Evolutionary conservation across 2,329 filamentous ascomycete species (phyloP).

Genomic region (Penicillium sp.): DNA sequence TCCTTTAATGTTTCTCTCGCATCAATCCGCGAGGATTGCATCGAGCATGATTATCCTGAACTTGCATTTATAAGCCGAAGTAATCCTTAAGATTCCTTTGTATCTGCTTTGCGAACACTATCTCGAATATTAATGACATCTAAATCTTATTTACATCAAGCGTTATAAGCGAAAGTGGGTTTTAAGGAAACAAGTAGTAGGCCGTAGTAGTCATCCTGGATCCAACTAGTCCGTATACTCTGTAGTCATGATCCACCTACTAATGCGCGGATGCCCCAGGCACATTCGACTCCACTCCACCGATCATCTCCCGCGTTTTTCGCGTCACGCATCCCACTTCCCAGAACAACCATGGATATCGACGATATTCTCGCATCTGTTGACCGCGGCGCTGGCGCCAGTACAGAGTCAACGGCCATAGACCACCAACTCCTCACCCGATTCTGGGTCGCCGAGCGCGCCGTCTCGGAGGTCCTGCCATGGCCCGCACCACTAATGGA

Average conservation of each 20-base stretch:
- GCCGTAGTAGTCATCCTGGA: background rate
- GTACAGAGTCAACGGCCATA: slow-evolving; percentile 42
- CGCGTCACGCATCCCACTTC: slow-evolving; percentile 23
- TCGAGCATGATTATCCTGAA: slow-evolving; percentile 1
- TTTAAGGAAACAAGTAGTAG: background rate
- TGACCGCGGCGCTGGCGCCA: slow-evolving; percentile 56
- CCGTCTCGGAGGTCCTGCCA: slow-evolving; percentile 82
- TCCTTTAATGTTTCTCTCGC: slow-evolving; percentile 3
- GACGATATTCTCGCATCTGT: slow-evolving; percentile 77
- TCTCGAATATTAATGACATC: background rate
- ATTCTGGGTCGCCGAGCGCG: slow-evolving; percentile 89
- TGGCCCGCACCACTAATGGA: slow-evolving; percentile 78
- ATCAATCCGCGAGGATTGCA: background rate
- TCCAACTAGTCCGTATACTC: background rate
- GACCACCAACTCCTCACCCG: slow-evolving; percentile 89
- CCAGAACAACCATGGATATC: slow-evolving; percentile 63
- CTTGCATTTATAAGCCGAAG: background rate
- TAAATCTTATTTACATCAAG: background rate
- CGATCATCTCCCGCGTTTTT: slow-evolving; percentile 28
- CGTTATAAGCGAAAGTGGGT: too few species aligned
- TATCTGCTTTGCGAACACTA: background rate
- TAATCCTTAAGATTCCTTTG: background rate
- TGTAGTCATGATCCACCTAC: background rate
- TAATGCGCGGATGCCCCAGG: slow-evolving; percentile 35
- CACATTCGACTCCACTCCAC: slow-evolving; percentile 26